Percentiles rank a stretch among this genome's conserved stretches.
Conservation (phyloP, 2,329 filamentous ascomycete species). For the Pseudogymnoascus sp. region DNA sequence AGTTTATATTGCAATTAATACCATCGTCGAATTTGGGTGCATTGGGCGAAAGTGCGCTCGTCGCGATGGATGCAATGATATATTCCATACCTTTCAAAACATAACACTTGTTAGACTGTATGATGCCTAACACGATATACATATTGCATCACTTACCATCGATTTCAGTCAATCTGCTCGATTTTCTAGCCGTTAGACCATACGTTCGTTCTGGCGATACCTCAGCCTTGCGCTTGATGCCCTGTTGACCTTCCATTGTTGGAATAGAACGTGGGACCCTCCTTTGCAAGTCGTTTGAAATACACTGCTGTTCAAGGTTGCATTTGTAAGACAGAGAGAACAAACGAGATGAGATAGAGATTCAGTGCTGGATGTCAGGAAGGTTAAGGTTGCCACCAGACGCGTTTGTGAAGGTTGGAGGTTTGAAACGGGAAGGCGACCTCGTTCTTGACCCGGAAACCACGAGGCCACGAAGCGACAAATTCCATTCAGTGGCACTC, state of each 20-base stretch:
- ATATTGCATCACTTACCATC: not conserved
- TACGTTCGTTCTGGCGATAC: not conserved
- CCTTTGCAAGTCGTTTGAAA: not conserved
- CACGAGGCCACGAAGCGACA: not conserved
- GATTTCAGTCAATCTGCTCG: not conserved
- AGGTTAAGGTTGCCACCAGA: not conserved
- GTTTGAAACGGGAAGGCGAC: not conserved
- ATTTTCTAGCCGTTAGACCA: not conserved
- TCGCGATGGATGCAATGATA: not conserved
- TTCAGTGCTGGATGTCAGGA: not conserved
- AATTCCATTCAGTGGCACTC: not conserved
- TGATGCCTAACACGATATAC: not conserved
- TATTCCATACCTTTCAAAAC: not conserved
- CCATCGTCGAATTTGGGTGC: not conserved
- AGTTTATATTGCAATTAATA: not conserved
- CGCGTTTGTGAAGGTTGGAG: not conserved
- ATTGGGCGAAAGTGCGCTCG: not conserved
- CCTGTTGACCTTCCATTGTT: not conserved
- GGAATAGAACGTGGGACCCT: not conserved
- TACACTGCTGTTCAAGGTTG: not conserved
- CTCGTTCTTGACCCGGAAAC: not conserved
- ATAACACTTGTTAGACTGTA: not conserved
- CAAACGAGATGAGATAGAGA: not conserved
- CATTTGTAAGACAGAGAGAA: not conserved
- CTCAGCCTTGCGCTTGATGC: not conserved